Evolutionary conservation across 2,329 filamentous ascomycete species (phyloP).

Genomic region (Pseudofabraea citricarpa): DNA sequence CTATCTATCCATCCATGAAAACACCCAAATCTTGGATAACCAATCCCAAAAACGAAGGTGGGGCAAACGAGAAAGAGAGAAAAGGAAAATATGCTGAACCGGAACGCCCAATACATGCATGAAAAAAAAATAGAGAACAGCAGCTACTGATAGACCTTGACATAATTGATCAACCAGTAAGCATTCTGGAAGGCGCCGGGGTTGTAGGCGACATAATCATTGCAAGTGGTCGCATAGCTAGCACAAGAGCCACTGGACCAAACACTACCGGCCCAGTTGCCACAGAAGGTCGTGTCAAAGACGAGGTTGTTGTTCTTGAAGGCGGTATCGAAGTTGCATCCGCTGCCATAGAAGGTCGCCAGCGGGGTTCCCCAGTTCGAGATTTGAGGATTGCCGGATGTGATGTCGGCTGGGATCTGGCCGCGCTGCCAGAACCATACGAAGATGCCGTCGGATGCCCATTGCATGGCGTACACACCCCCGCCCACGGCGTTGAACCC

Average conservation of each 20-base stretch:
- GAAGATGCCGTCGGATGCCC: slow-evolving; percentile 62
- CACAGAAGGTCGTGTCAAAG: slow-evolving; percentile 73
- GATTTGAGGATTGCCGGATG: slow-evolving; percentile 51
- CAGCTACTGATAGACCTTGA: slow-evolving; percentile 16
- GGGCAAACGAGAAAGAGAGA: background rate
- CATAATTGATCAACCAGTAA: slow-evolving; percentile 13
- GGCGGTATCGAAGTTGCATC: slow-evolving; percentile 60
- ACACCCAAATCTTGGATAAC: too few species aligned
- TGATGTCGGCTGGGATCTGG: slow-evolving; percentile 61
- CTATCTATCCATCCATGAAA: too few species aligned
- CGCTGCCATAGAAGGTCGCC: slow-evolving; percentile 56
- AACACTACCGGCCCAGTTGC: slow-evolving; percentile 38
- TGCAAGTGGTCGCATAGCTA: slow-evolving; percentile 10
- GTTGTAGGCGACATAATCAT: slow-evolving; percentile 15
- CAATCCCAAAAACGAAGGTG: too few species aligned
- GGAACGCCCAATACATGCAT: background rate
- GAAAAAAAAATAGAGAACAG: background rate
- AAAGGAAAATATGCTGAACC: background rate
- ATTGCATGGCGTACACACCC: slow-evolving; percentile 68
- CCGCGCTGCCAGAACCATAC: slow-evolving; percentile 74
- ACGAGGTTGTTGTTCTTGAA: slow-evolving; percentile 69
- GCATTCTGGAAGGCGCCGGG: slow-evolving; percentile 11
- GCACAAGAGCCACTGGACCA: slow-evolving; percentile 13
- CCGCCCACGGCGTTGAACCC: slow-evolving; percentile 62
- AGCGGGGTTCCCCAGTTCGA: slow-evolving; percentile 62